Percentiles rank a stretch among this genome's conserved stretches.
Conservation (phyloP, 495 filamentous ascomycete species). For the Tuber umbilicatum region DNA sequence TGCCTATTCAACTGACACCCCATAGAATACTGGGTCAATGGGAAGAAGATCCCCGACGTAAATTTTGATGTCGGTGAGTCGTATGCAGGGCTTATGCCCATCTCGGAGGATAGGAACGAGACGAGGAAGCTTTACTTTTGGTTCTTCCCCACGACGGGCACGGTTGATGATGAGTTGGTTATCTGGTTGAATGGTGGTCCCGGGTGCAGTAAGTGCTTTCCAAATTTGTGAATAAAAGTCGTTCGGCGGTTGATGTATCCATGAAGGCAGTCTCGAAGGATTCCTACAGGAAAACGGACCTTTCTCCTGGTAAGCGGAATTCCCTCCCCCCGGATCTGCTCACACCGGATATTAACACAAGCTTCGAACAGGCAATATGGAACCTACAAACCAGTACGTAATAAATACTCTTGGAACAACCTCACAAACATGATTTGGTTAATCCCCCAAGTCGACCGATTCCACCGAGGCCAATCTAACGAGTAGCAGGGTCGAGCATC, state of each 20-base stretch:
- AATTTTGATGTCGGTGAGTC: constrained; percentile 70
- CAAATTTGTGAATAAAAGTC: constrained; percentile 21
- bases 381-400: constrained; percentile 56
- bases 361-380: constrained; percentile 48
- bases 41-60: constrained; percentile 61
- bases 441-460: constrained; percentile 5
- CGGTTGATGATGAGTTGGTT: constrained; percentile 60
- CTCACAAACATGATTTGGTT: constrained; percentile 68
- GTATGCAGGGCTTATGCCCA: constrained; percentile 69
- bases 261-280: constrained; percentile 50
- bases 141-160: constrained; percentile 57
- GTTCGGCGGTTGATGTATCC: constrained; percentile 56
- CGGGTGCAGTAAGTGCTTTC: constrained; percentile 42
- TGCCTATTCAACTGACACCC: not conserved
- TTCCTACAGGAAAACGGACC: constrained; percentile 72
- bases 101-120: constrained; percentile 51
- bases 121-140: constrained; percentile 63
- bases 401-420: constrained; percentile 64
- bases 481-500: constrained; percentile 56
- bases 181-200: constrained; percentile 69
- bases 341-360: not conserved
- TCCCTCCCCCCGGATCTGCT: not conserved
- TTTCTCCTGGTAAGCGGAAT: constrained; percentile 53
- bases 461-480: constrained; percentile 4
- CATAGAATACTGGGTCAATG: constrained; percentile 57